phyloP scores from a whole-genome alignment of 169 alveolate genomes.

The Plasmodium cynomolgi region DNA sequence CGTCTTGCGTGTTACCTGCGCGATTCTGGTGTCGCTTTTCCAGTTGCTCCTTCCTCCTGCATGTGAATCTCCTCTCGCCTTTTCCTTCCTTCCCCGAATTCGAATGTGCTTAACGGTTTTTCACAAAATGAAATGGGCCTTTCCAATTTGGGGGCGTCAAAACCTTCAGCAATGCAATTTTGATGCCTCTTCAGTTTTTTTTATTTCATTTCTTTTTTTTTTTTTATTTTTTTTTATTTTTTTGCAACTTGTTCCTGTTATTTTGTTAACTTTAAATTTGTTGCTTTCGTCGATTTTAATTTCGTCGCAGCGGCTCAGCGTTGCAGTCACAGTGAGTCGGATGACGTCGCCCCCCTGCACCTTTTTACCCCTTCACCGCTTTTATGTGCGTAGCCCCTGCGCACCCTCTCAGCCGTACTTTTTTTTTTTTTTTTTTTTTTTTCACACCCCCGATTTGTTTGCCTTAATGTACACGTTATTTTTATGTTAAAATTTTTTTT shows the following conservation, averaged over 20 bases:
- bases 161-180: neutral
- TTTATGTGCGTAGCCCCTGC: neutral
- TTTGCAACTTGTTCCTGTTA: neutral
- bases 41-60: neutral
- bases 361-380: neutral
- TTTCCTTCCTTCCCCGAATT: neutral
- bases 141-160: neutral
- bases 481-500: neutral
- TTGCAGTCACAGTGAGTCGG: neutral
- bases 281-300: neutral
- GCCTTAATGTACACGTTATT: neutral
- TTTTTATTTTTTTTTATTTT: too few species aligned
- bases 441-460: neutral
- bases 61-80: neutral
- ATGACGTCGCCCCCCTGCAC: neutral
- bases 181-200: neutral
- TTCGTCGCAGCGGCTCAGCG: neutral
- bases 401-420: neutral
- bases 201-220: too few species aligned
- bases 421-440: too few species aligned
- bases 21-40: neutral
- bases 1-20: neutral
- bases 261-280: neutral
- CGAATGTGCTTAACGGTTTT: neutral
- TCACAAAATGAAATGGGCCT: neutral